These are phyloP conservation scores for Globisporangium uncinulatum DNA, from an alignment of 352 stramenopile genomes.

Conservation along the genomic window DNA sequence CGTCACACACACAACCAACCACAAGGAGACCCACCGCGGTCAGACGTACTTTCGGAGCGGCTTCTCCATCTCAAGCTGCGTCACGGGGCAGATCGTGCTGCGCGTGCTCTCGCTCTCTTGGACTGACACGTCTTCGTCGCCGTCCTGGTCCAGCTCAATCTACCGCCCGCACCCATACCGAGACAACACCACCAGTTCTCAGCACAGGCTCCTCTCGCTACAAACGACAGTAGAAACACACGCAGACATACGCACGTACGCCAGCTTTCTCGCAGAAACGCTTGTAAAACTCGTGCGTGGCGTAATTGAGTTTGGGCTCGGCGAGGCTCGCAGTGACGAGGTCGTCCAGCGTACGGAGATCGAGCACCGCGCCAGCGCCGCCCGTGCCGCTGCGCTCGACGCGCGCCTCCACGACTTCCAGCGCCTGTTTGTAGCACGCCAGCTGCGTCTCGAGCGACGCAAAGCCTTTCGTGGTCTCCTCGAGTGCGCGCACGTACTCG, in stretches of 20 bases:
- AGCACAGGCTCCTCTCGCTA: no score
- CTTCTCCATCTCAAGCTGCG: conserved; percentile 74
- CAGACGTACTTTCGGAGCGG: conserved; percentile 61
- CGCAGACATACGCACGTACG: conserved; percentile 20
- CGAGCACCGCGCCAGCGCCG: conserved; percentile 22
- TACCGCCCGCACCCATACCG: conserved; percentile 12
- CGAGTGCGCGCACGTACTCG: conserved; percentile 44
- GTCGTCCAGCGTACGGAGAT: conserved; percentile 53
- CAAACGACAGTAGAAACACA: background rate
- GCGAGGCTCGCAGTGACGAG: conserved; percentile 44
- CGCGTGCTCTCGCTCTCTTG: conserved; percentile 73
- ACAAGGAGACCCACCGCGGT: background rate
- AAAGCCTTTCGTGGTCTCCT: conserved; percentile 69
- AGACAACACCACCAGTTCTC: background rate
- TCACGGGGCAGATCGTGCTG: conserved; percentile 76
- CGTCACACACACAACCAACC: background rate
- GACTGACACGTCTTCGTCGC: conserved; percentile 72
- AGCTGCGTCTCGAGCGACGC: conserved; percentile 60
- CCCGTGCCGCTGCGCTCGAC: conserved; percentile 26
- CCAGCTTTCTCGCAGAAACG: conserved; percentile 71
- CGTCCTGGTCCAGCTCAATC: conserved; percentile 70
- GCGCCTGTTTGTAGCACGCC: conserved; percentile 55
- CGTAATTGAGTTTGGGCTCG: conserved; percentile 50
- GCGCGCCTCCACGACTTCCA: conserved; percentile 52
- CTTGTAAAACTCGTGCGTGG: conserved; percentile 73